phyloP scores from a whole-genome alignment of 1,284 basidiomycete genomes.

The Austroboletus sp. region DNA sequence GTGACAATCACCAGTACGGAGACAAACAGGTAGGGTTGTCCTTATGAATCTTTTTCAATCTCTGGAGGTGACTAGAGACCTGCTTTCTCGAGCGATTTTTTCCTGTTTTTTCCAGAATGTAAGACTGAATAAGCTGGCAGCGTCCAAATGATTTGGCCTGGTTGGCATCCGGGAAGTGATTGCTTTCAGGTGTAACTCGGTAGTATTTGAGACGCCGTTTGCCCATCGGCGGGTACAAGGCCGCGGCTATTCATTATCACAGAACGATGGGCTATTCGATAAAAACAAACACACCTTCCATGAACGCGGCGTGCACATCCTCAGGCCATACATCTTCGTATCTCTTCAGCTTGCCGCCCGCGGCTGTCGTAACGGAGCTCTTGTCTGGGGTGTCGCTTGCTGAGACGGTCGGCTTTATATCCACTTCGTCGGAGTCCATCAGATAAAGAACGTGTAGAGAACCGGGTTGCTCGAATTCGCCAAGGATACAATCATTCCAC shows the following conservation, averaged over 20 bases:
- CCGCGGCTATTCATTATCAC: constrained; percentile 19
- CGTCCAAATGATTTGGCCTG: constrained; percentile 29
- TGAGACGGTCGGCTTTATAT: constrained; percentile 15
- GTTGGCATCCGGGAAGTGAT: constrained; percentile 8
- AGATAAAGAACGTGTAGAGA: constrained; percentile 1
- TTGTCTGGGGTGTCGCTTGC: constrained; percentile 5
- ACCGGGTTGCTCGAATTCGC: constrained; percentile 1
- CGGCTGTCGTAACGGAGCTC: neutral
- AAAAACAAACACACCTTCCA: constrained; percentile 27
- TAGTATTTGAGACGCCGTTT: constrained; percentile 34
- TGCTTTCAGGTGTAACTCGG: constrained; percentile 16
- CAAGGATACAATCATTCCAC: neutral
- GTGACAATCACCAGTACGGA: neutral
- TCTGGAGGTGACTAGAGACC: constrained; percentile 31
- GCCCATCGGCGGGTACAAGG: constrained; percentile 33
- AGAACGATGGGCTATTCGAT: neutral
- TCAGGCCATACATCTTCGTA: constrained; percentile 33
- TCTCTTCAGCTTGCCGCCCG: constrained; percentile 23
- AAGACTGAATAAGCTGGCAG: constrained; percentile 34
- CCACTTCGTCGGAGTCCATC: constrained; percentile 22
- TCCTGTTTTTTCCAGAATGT: constrained; percentile 32
- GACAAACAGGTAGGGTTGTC: constrained; percentile 28
- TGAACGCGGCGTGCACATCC: constrained; percentile 33
- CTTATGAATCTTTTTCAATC: constrained; percentile 30
- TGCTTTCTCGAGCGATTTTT: constrained; percentile 32